Conservation (phyloP, 441 rosid species). For the Erysimum pusillum region DNA sequence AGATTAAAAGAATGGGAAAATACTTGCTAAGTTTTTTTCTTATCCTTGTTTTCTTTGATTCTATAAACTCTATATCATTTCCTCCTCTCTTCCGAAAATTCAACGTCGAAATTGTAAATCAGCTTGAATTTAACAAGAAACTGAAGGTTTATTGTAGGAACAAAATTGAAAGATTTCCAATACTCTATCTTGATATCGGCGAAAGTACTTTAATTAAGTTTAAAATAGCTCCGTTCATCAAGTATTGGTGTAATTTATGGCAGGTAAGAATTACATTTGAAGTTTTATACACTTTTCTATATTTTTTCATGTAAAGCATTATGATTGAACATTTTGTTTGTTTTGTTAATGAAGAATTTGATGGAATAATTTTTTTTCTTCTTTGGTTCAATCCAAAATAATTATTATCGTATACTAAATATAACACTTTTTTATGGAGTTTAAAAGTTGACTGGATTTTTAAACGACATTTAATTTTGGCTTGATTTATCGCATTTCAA, state of each 20-base stretch:
- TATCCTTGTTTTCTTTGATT: no score
- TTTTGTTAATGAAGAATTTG: background rate
- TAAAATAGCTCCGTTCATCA: background rate
- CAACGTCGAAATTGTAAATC: constrained; percentile 34
- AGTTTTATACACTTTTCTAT: background rate
- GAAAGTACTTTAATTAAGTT: constrained; percentile 24
- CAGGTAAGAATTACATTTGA: constrained; percentile 13
- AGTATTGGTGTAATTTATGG: constrained; percentile 40
- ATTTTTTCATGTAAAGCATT: background rate
- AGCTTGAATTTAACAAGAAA: constrained; percentile 19
- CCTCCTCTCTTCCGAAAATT: background rate
- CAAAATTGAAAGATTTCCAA: constrained; percentile 22
- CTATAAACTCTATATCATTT: no score
- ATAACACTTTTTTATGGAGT: background rate
- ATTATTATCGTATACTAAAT: background rate
- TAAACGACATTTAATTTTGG: background rate
- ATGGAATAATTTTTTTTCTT: background rate
- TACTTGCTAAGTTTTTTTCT: background rate
- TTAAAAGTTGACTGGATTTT: background rate
- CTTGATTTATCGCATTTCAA: background rate
- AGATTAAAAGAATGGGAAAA: constrained; percentile 1
- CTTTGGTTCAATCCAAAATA: background rate
- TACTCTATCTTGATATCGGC: constrained; percentile 22
- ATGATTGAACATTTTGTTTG: background rate
- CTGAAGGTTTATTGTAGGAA: constrained; percentile 35